Percentiles rank a stretch among this genome's conserved stretches.
These are phyloP conservation scores for Rhynchospora tenuis DNA, from an alignment of 176 grass and related monocot species.

Conservation along the genomic window DNA sequence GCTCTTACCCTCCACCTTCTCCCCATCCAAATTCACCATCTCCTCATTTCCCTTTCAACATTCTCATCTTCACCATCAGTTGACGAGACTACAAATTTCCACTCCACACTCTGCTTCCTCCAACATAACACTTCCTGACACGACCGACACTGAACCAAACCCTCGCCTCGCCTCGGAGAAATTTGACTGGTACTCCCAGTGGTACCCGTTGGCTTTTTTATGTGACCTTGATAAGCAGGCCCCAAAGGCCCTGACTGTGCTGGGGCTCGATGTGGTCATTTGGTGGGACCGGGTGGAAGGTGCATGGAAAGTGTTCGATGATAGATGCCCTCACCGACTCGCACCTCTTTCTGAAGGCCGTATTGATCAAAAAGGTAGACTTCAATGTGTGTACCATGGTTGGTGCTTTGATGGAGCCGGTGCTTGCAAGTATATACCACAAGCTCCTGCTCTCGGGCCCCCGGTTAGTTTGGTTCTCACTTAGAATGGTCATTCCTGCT, in stretches of 20 bases:
- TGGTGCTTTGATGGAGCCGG: slow-evolving; percentile 90
- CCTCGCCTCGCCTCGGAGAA: no score
- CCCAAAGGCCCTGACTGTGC: slow-evolving; percentile 66
- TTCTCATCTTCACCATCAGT: background rate
- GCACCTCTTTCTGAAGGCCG: slow-evolving; percentile 87
- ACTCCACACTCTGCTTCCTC: background rate
- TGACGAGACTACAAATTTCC: background rate
- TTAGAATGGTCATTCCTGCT: no score
- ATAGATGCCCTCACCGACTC: slow-evolving; percentile 72
- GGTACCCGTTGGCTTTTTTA: slow-evolving; percentile 67
- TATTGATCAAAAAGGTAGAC: slow-evolving; percentile 58
- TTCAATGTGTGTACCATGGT: slow-evolving; percentile 94
- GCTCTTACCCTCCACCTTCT: background rate
- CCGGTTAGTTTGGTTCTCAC: slow-evolving; percentile 8
- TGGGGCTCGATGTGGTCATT: slow-evolving; percentile 67
- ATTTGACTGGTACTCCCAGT: slow-evolving; percentile 85
- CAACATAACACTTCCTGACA: background rate
- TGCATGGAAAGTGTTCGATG: slow-evolving; percentile 79
- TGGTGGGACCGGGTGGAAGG: slow-evolving; percentile 60
- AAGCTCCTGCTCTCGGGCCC: slow-evolving; percentile 60
- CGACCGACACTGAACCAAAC: background rate
- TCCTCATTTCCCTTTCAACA: background rate
- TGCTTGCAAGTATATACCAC: slow-evolving; percentile 70
- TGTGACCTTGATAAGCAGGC: slow-evolving; percentile 71
- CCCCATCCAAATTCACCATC: background rate